Evolutionary conservation across 768 basidiomycete species (phyloP), one percentile per base, ranked within the genome.

Genomic region (Phaffia australis): DNA sequence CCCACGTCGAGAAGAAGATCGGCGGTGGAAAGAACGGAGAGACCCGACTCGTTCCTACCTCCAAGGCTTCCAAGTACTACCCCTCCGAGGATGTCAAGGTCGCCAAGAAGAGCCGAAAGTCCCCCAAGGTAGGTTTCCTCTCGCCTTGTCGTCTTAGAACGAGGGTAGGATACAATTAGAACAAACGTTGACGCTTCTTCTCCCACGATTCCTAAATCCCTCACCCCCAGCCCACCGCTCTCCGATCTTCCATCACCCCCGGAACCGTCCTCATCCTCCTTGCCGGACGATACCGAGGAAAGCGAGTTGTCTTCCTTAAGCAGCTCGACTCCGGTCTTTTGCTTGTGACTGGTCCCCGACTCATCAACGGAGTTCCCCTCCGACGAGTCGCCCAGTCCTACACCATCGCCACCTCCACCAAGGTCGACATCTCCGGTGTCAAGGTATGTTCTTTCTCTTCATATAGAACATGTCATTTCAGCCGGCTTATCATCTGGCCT

Each of bases 361-460:
- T 60, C 59, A 77, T 98, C 77, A 99, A 99, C 79, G 95, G 95
- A 77, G 94, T 99, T 56, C 95, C 95, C 72, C 83, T 99, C 77
- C 84, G 93, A 78, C 85, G 95, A 78, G 92, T 99, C 69, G 94
- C 92, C 82, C 94, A 97, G 81, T 91, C 95, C 64, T 99, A 99
- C 77, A 91, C 93, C 70, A 98, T 99, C 75, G 90, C 94, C 66
- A 99, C 95, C 67, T 92, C 92, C 65, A 97, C 95, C 72, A 90
- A 86, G 80, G 79, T 98, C 72, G 88, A 94, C 71, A 77, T 97
- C 66, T 82, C 80, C 30, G 82, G 80, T 66, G 80, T 88, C 77
- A 83, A 83, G 81, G 91, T 90, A 73, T 70, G 83, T 80, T 5
- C 27, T 61, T 29, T n/a, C 6, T 4, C 8, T 16, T 27, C 52